A percentile compares a stretch with the other conserved stretches of the same genome.
These are phyloP conservation scores for Penicillium sp. DNA, from an alignment of 2,329 filamentous ascomycete genomes.

Conservation along the genomic window DNA sequence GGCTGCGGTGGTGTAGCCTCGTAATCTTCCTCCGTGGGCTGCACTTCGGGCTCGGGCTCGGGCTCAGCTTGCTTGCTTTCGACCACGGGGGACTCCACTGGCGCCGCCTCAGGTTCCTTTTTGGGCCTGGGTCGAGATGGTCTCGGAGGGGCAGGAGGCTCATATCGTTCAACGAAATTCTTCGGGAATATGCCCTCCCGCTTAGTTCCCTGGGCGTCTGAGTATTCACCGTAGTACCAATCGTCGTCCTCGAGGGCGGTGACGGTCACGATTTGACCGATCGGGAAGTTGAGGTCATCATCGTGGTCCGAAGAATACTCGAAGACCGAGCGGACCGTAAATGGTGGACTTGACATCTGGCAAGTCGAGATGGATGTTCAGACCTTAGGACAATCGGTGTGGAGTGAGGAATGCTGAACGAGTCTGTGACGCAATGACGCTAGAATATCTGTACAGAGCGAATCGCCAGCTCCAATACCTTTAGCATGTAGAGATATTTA, in stretches of 20 bases:
- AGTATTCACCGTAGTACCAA: conserved; percentile 86
- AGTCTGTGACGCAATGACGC: conserved; percentile 11
- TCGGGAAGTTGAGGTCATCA: conserved; percentile 80
- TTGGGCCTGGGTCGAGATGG: conserved; percentile 66
- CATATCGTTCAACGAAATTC: conserved; percentile 95
- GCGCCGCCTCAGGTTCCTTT: conserved; percentile 47
- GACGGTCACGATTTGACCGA: conserved; percentile 85
- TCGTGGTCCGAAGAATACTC: conserved; percentile 89
- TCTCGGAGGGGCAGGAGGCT: conserved; percentile 79
- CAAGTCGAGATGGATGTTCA: conserved; percentile 22
- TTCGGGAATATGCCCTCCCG: conserved; percentile 83
- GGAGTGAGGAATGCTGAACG: conserved; percentile 13
- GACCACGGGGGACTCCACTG: conserved; percentile 21
- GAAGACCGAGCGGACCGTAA: conserved; percentile 92
- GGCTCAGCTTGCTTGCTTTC: conserved; percentile 25
- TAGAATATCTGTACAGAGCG: conserved; percentile 16
- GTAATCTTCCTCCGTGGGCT: conserved; percentile 20
- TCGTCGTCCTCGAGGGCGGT: conserved; percentile 86
- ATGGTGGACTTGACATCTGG: conserved; percentile 62
- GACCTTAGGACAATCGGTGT: conserved; percentile 21
- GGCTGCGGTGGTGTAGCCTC: conserved; percentile 15
- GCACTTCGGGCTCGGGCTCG: conserved; percentile 28
- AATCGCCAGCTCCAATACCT: conserved; percentile 18
- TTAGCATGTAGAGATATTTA: conserved; percentile 16
- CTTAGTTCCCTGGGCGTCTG: conserved; percentile 63